These are phyloP conservation scores for Helianthus annuus DNA, from an alignment of 129 eudicot species.

Conservation along the genomic window DNA sequence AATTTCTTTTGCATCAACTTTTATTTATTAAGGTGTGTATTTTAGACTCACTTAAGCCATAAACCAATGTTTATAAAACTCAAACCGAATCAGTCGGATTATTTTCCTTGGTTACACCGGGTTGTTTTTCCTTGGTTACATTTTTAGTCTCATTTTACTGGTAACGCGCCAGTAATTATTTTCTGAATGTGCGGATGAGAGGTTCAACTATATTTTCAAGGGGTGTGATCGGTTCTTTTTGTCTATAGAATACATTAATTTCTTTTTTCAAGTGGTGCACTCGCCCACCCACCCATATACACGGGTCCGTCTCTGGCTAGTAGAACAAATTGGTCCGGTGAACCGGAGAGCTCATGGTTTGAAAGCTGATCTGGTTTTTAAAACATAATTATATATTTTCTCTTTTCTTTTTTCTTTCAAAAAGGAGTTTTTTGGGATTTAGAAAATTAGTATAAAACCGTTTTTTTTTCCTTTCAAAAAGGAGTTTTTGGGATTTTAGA, in stretches of 20 bases:
- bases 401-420: background rate
- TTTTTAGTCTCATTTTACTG: too few species aligned
- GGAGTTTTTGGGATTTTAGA: background rate
- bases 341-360: background rate
- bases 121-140: too few species aligned
- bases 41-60: background rate
- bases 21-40: background rate
- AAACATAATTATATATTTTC: background rate
- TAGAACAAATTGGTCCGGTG: background rate
- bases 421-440: conserved; percentile 8
- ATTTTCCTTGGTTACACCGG: background rate
- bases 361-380: background rate
- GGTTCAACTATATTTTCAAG: too few species aligned
- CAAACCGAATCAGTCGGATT: background rate
- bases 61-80: background rate
- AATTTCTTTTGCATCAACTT: background rate
- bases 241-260: too few species aligned
- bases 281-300: too few species aligned
- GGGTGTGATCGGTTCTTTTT: too few species aligned
- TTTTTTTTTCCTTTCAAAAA: background rate
- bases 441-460: conserved; percentile 15
- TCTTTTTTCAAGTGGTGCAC: too few species aligned
- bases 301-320: background rate
- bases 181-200: too few species aligned
- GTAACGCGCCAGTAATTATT: too few species aligned